phyloP scores from a whole-genome alignment of 1,284 basidiomycete species.

The Meira nashicola region DNA sequence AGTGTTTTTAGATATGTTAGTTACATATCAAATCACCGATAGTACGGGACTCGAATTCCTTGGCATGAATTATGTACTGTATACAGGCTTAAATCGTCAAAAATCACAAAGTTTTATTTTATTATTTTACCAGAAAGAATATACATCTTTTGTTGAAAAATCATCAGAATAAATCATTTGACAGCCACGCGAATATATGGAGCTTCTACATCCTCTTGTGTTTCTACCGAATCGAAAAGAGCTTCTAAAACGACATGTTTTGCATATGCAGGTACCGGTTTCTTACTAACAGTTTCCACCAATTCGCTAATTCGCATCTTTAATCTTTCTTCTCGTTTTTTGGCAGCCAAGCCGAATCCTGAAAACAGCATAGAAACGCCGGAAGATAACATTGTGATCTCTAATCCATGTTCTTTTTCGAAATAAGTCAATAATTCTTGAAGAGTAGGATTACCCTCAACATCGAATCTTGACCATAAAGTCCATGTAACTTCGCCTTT shows the following conservation, averaged over 20 bases:
- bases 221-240: constrained; percentile 77
- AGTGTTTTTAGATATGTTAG: too few relatives aligned
- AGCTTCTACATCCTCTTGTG: constrained; percentile 65
- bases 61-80: too few relatives aligned
- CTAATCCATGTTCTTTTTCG: constrained; percentile 75
- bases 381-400: constrained; percentile 91
- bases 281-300: constrained; percentile 75
- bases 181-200: constrained; percentile 43
- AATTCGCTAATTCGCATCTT: constrained; percentile 70
- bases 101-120: too few relatives aligned
- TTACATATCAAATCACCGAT: too few relatives aligned
- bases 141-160: neutral
- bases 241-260: constrained; percentile 86
- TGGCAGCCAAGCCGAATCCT: constrained; percentile 37
- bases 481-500: constrained; percentile 70
- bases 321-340: constrained; percentile 48
- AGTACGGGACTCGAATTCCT: too few relatives aligned
- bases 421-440: constrained; percentile 82
- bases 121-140: too few relatives aligned
- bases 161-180: constrained; percentile 5
- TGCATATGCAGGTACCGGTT: constrained; percentile 49
- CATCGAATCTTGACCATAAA: constrained; percentile 95
- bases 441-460: constrained; percentile 82
- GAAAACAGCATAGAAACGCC: constrained; percentile 98
- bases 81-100: too few relatives aligned